Evolutionary conservation across 805 yeast species (phyloP).

Genomic region (Barnettozyma botsteinii): DNA sequence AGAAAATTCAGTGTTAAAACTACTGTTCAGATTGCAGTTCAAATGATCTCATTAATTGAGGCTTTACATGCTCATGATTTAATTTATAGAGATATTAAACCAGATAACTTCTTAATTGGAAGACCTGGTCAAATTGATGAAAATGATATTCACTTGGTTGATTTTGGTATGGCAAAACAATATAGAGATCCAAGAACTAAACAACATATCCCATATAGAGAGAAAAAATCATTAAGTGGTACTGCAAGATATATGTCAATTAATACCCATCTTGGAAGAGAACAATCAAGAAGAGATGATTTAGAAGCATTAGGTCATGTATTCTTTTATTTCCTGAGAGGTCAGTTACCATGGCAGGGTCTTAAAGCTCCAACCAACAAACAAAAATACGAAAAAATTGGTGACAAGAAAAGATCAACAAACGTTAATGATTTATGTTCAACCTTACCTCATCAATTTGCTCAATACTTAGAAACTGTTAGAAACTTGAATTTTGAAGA

Average conservation of each 20-base stretch:
- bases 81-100: slow-evolving; percentile 77
- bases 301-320: slow-evolving; percentile 80
- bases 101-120: slow-evolving; percentile 76
- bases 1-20: slow-evolving; percentile 66
- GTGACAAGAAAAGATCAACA: slow-evolving; percentile 70
- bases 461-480: slow-evolving; percentile 64
- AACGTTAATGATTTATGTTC: slow-evolving; percentile 54
- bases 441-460: slow-evolving; percentile 67
- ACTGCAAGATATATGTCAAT: slow-evolving; percentile 87
- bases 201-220: slow-evolving; percentile 78
- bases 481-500: slow-evolving; percentile 70
- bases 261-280: slow-evolving; percentile 82
- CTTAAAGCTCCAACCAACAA: slow-evolving; percentile 82
- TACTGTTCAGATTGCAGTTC: slow-evolving; percentile 67
- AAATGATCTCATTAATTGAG: slow-evolving; percentile 69
- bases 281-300: slow-evolving; percentile 79
- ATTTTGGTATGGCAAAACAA: slow-evolving; percentile 85
- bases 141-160: slow-evolving; percentile 67
- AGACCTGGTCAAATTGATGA: slow-evolving; percentile 53
- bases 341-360: slow-evolving; percentile 89
- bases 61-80: slow-evolving; percentile 71
- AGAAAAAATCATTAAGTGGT: slow-evolving; percentile 73
- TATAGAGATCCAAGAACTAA: slow-evolving; percentile 75
- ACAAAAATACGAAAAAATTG: slow-evolving; percentile 77
- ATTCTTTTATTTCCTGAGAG: slow-evolving; percentile 70